Evolutionary conservation across 148 eudicot genomes (phyloP), one percentile per base, ranked within the genome.

Genomic region (Drosera capensis): DNA sequence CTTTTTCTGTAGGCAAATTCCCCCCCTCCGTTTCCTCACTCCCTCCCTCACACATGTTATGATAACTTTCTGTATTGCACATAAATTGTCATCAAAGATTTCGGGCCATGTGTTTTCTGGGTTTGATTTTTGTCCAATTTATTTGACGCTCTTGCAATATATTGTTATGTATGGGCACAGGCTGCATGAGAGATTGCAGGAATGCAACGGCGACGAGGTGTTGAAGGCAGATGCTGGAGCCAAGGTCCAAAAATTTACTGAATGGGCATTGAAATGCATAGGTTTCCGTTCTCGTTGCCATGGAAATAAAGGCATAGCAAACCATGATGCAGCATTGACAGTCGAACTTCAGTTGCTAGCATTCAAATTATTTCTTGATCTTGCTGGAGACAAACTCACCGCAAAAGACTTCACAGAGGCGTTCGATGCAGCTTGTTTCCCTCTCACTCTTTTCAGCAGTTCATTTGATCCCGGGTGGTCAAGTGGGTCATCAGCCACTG

Each of bases 401-500:
- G 95, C 85, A 45, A 90, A 84, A 66, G 97, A 90, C 66, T 90
- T 84, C 43, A 90, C 93, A 5, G 97, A 90, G 74, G 97, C 95
- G 25, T 90, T 90, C 64, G 95, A 84, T 72, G 97, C 97, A 28
- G 95, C 97, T 67, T 90, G 97, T 65, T 90, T 90, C 54, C 97
- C 97, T 25, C 95, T 90, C 31, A 84, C 97, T 21, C 95, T 90
- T 15, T 90, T 90, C 59, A 84, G 93, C 44, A 84, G 82, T 57
- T 80, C 97, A 12, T 84, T 84, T 62, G 97, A 90, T 60, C 84
- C 97, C 46, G 95, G 93, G 29, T 90, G 97, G 97, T 86, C 97
- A 54, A 66, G 79, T 57, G 97, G 95, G 20, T 71, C 81, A 49
- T 80, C 97, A 38, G 38, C 38, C 38, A 4, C 38, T 34, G 84